Base-by-base conservation (phyloP, 345 rosid genomes). In the Bruguiera gymnorhiza region DNA sequence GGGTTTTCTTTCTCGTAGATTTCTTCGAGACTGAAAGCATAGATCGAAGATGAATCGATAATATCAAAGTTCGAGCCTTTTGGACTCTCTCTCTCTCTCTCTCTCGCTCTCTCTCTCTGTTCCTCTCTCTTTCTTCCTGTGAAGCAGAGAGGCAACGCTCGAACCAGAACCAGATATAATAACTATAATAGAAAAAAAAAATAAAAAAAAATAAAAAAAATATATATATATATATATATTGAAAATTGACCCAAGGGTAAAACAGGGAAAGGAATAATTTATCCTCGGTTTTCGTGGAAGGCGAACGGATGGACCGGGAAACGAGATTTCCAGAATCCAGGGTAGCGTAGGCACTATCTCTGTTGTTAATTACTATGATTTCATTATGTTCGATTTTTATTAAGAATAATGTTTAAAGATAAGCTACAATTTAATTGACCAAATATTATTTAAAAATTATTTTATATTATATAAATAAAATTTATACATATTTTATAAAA, bases 231-330 rank as follows among this genome's bases (percentile, higher is more conserved):
- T 30, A 53, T 39, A 39, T 39, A 39, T 34, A 39, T 39, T 2
- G 48, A 39, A 39, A 39, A 11, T 39, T 11, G 16, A 13, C 19
- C 18, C 61, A 62, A 77, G 84, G 80, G 78, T 73, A 66, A 76
- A 85, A 80, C 75, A 68, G 87, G 77, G 67, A 60, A 39, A 32
- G 3, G 56, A 65, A 67, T 75, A 52, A 70, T 54, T 57, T 29
- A 0, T 24, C 87, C 85, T 84, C 69, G 89, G 60, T 75, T 61
- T 74, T 83, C 83, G 86, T 65, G 88, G 85, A 72, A 74, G 63
- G 84, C 60, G 88, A 85, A 72, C 75, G 65, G 77, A 60, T 79
- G 84, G 86, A 80, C 84, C 87, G 79, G 75, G 78, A 78, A 76
- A 78, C 79, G 83, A 83, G 87, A 83, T 79, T 81, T 71, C 8